These are phyloP conservation scores for Daldinia sp. DNA, from an alignment of 2,329 filamentous ascomycete species.

Conservation along the genomic window DNA sequence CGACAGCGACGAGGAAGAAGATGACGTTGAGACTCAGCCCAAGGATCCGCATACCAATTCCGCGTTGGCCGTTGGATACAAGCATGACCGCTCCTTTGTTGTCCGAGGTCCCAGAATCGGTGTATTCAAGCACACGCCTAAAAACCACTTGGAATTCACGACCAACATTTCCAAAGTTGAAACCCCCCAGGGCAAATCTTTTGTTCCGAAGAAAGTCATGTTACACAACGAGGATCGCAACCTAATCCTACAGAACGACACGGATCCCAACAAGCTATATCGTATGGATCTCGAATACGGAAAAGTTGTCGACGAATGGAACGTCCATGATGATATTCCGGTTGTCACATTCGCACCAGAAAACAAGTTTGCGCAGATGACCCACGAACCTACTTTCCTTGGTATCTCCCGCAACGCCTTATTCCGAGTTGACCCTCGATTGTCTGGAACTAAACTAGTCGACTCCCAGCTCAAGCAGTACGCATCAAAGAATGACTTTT, in stretches of 20 bases:
- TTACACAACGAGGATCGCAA: constrained; percentile 89
- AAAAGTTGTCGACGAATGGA: constrained; percentile 99
- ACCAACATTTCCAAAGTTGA: constrained; percentile 97
- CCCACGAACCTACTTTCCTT: constrained; percentile 91
- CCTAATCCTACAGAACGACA: constrained; percentile 84
- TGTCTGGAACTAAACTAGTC: constrained; percentile 90
- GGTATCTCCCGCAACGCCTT: constrained; percentile 92
- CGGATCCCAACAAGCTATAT: constrained; percentile 89
- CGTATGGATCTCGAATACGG: constrained; percentile 98
- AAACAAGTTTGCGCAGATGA: constrained; percentile 99
- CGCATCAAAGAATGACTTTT: constrained; percentile 96
- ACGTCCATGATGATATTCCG: constrained; percentile 94
- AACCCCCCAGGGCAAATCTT: constrained; percentile 84
- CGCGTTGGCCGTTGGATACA: constrained; percentile 94
- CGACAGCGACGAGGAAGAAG: constrained; percentile 77
- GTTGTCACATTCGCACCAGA: constrained; percentile 93
- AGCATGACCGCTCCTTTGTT: constrained; percentile 95
- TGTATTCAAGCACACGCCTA: constrained; percentile 94
- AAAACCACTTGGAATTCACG: constrained; percentile 93
- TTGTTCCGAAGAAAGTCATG: constrained; percentile 97
- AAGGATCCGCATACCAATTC: constrained; percentile 89
- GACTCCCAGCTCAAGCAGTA: constrained; percentile 96
- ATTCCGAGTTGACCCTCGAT: constrained; percentile 90
- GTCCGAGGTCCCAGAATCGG: constrained; percentile 98
- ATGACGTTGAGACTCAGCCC: constrained; percentile 72